phyloP scores from a whole-genome alignment of 352 stramenopile genomes.

The Phytophthora megakarya region DNA sequence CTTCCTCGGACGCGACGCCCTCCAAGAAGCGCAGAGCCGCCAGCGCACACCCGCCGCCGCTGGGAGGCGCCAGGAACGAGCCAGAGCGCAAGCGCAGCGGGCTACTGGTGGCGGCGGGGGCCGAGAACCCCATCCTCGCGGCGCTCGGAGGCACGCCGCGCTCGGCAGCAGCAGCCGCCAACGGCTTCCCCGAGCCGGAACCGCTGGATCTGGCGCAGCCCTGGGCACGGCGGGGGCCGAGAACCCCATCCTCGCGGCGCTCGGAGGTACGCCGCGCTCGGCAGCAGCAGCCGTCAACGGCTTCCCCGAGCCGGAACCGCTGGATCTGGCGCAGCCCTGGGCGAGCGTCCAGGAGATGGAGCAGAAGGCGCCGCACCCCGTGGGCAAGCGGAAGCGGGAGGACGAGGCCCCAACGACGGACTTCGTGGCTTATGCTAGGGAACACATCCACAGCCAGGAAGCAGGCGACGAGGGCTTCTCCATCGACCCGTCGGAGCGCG shows the following conservation, averaged over 20 bases:
- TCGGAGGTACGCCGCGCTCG: constrained; percentile 62
- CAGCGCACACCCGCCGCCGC: constrained; percentile 3
- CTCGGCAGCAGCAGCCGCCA: constrained; percentile 18
- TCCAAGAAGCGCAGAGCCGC: constrained; percentile 58
- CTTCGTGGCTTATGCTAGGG: constrained; percentile 75
- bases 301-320: constrained; percentile 47
- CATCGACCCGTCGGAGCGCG: constrained; percentile 83
- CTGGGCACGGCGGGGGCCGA: constrained; percentile 35
- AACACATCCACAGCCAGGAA: constrained; percentile 84
- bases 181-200: constrained; percentile 44
- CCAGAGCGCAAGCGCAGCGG: constrained; percentile 14
- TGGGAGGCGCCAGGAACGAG: constrained; percentile 20
- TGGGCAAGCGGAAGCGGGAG: constrained; percentile 40
- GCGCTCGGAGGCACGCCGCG: constrained; percentile 66
- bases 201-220: constrained; percentile 46
- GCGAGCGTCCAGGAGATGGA: background rate
- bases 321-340: too few relatives aligned
- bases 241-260: constrained; percentile 65
- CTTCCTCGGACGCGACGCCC: constrained; percentile 43
- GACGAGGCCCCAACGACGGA: constrained; percentile 30
- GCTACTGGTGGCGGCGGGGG: constrained; percentile 19
- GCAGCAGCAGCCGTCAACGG: constrained; percentile 14
- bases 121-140: constrained; percentile 67
- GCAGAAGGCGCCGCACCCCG: too few relatives aligned
- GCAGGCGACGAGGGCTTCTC: constrained; percentile 81